These are phyloP conservation scores for Penstemon eatonii DNA, from an alignment of 257 asterid species.

Conservation along the genomic window DNA sequence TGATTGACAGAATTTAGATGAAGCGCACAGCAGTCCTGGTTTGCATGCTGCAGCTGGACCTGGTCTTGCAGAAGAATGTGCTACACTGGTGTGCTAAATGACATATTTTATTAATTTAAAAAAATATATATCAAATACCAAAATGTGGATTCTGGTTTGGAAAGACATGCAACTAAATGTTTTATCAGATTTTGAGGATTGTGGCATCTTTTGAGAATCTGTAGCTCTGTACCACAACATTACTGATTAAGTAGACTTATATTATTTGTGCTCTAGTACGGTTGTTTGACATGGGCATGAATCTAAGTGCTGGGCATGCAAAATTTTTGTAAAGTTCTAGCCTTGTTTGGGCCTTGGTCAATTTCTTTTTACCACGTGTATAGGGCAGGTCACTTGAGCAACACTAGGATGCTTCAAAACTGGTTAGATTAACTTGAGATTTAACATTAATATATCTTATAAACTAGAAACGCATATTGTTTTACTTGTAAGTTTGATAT, in stretches of 20 bases:
- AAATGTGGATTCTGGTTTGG: background rate
- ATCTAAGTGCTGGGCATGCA: background rate
- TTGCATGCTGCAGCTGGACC: constrained; percentile 99
- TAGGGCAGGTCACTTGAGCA: background rate
- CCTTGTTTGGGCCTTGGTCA: background rate
- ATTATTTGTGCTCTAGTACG: constrained; percentile 2
- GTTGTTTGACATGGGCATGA: background rate
- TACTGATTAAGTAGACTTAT: background rate
- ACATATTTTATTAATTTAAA: too few relatives aligned
- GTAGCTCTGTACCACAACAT: background rate
- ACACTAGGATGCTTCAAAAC: constrained; percentile 2
- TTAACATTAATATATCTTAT: background rate
- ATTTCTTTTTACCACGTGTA: background rate
- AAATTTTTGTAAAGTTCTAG: background rate
- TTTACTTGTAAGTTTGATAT: background rate
- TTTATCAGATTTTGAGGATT: background rate
- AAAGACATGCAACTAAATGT: background rate
- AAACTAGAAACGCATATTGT: constrained; percentile 3
- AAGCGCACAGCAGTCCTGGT: constrained; percentile 98
- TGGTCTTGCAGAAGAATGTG: constrained; percentile 91
- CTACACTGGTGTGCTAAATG: constrained; percentile 40
- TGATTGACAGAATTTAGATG: constrained; percentile 78
- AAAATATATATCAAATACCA: background rate
- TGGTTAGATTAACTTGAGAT: background rate
- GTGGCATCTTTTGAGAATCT: constrained; percentile 1